These are phyloP conservation scores for Parmelia sp. DNA, from an alignment of 495 filamentous ascomycete genomes.

Conservation along the genomic window DNA sequence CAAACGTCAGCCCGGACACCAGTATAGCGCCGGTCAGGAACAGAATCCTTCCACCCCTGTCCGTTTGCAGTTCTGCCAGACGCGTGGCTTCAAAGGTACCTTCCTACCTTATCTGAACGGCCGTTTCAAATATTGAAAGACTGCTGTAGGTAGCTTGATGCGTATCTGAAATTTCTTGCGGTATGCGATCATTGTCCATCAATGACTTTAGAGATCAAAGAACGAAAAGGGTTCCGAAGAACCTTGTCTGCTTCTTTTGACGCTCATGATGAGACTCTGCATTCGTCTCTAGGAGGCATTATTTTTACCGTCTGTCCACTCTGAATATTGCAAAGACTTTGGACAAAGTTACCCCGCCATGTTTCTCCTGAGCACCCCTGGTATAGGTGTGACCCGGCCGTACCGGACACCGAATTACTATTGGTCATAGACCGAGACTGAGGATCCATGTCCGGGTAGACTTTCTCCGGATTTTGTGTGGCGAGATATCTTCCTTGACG, in stretches of 20 bases:
- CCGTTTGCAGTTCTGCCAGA: not conserved
- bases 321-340: no score
- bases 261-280: not conserved
- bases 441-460: not conserved
- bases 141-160: not conserved
- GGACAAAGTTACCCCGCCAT: not conserved
- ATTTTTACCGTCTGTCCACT: not conserved
- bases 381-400: not conserved
- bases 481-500: not conserved
- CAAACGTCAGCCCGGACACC: not conserved
- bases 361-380: not conserved
- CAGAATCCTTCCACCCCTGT: not conserved
- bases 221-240: not conserved
- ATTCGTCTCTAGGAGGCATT: not conserved
- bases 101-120: not conserved
- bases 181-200: not conserved
- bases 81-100: not conserved
- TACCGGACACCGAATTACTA: not conserved
- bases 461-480: not conserved
- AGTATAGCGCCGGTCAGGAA: not conserved
- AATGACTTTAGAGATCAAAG: not conserved
- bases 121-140: not conserved
- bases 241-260: not conserved
- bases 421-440: not conserved
- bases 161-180: no score